Base-by-base conservation (phyloP, 257 asterid species). In the Rehmannia glutinosa region DNA sequence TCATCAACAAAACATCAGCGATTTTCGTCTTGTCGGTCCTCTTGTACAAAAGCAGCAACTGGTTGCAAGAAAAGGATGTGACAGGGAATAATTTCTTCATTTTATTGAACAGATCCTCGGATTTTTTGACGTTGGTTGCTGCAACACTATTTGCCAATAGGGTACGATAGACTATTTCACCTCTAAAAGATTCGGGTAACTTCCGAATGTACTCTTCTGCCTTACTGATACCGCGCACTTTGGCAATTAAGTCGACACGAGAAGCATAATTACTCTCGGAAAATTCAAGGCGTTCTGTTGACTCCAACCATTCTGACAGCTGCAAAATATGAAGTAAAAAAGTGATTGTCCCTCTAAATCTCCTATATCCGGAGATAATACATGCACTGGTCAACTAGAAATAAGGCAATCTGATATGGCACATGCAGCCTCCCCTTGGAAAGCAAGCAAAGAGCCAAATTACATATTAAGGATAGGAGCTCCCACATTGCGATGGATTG, bases 251-350 rank as follows among this genome's bases (percentile, higher is more conserved):
- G 79, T 88, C 97, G 61, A 83, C 74, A 66, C 76, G 96, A 35
- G 90, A 79, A 64, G 89, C 95, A 73, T 85, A 80, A 54, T 75
- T 77, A 49, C 69, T 71, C 72, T 85, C 87, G 1, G 36, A 10
- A 20, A 82, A 80, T 38, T 84, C 89, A 36, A 75, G 25, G 27
- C 65, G 76, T 60, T 77, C 73, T 35, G 55, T 72, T 24, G 85
- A 81, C 47, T 84, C 88, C 77, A 86, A 52, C 96, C 97, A 90
- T 56, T 90, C 92, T 2, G 89, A 84, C 28, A 90, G 75, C 99
- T 93, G 91, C 69, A 76, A 71, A 73, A 63, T 12, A 68, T 8
- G 15, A 65, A 76, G 28, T 6, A 7, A 13, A 69, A 27, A 32
- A 7, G 72, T 52, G 43, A 76, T 45, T 6, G 16, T 21, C 60